These are phyloP conservation scores for Suhomyces guaymorum DNA, from an alignment of 1,139 yeast genomes.

Conservation along the genomic window DNA sequence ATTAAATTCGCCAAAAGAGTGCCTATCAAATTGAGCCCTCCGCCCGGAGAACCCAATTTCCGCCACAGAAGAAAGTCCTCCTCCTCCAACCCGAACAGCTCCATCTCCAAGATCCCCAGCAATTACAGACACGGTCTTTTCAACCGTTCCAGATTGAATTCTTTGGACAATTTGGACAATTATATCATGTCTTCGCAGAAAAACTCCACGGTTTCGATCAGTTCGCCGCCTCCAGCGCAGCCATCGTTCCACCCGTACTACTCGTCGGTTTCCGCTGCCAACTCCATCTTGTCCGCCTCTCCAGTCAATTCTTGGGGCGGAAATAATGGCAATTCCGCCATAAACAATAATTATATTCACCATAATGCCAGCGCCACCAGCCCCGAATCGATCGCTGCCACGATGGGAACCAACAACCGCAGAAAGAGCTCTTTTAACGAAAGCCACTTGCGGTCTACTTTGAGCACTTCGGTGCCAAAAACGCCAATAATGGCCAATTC, in stretches of 20 bases:
- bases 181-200: slow-evolving; percentile 44
- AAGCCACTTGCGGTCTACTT: slow-evolving; percentile 43
- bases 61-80: slow-evolving; percentile 29
- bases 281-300: slow-evolving; percentile 23
- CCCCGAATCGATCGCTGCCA: slow-evolving; percentile 22
- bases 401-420: slow-evolving; percentile 24
- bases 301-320: slow-evolving; percentile 32
- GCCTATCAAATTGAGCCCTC: slow-evolving; percentile 45
- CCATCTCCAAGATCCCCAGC: slow-evolving; percentile 14
- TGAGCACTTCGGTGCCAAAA: slow-evolving; percentile 29
- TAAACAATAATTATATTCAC: slow-evolving; percentile 24
- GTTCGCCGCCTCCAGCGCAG: slow-evolving; percentile 39
- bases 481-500: slow-evolving; percentile 10
- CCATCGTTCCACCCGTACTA: slow-evolving; percentile 12
- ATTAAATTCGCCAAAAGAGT: slow-evolving; percentile 48
- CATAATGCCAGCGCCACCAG: slow-evolving; percentile 21
- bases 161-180: slow-evolving; percentile 46
- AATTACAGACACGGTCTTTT: slow-evolving; percentile 33
- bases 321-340: too few relatives aligned
- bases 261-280: slow-evolving; percentile 14
- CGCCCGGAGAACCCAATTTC: slow-evolving; percentile 26
- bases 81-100: slow-evolving; percentile 20
- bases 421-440: slow-evolving; percentile 50
- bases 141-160: slow-evolving; percentile 44
- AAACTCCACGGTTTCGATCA: slow-evolving; percentile 38